Evolutionary conservation across 306 rosid genomes (phyloP), one percentile per base, ranked within the genome.

Genomic region (Mimosa pudica): DNA sequence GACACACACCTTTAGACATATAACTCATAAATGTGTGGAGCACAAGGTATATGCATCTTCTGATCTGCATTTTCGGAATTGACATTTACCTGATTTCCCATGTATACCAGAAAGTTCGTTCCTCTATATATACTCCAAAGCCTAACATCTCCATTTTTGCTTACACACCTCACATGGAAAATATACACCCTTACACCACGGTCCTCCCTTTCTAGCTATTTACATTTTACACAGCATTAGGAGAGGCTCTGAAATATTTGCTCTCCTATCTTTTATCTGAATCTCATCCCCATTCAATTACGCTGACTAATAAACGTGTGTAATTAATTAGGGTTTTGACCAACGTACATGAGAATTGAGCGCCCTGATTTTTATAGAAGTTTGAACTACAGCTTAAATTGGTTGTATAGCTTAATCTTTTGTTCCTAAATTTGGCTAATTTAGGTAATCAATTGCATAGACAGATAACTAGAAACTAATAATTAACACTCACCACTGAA

Each of bases 41-140:
- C 67, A 81, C 5, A 7, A 48, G 77, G 63, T 18, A 74, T 67
- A 54, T 79, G 24, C 74, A 18, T 76, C 32, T 10, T 58, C 11
- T 33, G 38, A n/a, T 51, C 14, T 41, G 66, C 13, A 72, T 48
- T 58, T 54, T 73, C 78, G 0, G 84, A 89, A 90, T 83, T 83
- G 93, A 94, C 93, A 86, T 88, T 33, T 83, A 81, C 92, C 97
- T 36, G 78, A 83, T 78, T 86, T 68, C 83, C 74, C 16, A 76
- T 77, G 78, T 86, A 88, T 86, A 87, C 92, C 97, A 32, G 90
- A 90, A 89, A 75, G 84, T 90, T 85, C 77, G 92, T 87, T 90
- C 92, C 84, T 77, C 73, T 32, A 62, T 62, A 82, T 89, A 86
- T 79, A 77, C 79, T 85, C 86, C 20, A 70, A 77, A 48, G 85